These are phyloP conservation scores for Neonectria neomacrospora DNA, from an alignment of 2,329 filamentous ascomycete species.

Conservation along the genomic window DNA sequence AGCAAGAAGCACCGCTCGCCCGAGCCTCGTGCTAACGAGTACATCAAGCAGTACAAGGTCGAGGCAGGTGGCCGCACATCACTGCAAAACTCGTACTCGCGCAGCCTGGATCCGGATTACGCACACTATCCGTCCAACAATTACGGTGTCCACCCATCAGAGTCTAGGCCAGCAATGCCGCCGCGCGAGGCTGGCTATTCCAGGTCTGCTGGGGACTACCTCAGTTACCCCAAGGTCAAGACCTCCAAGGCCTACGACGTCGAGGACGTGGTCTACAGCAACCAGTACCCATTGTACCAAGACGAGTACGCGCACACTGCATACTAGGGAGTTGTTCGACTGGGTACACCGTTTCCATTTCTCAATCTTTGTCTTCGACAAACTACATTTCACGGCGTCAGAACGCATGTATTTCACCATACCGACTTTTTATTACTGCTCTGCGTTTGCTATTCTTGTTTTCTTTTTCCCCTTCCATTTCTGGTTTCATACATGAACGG, in stretches of 20 bases:
- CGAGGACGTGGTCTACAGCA: conserved; percentile 49
- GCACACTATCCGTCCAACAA: conserved; percentile 39
- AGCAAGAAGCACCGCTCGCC: conserved; percentile 51
- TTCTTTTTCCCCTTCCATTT: conserved; percentile 37
- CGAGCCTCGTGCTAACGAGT: conserved; percentile 40
- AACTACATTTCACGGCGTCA: conserved; percentile 43
- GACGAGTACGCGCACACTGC: conserved; percentile 37
- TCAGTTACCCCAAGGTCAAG: conserved; percentile 49
- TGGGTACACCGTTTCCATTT: not conserved
- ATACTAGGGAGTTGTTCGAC: conserved; percentile 6
- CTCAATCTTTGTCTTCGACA: conserved; percentile 23
- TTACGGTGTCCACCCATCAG: conserved; percentile 37
- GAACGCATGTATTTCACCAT: conserved; percentile 43
- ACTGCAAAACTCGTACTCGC: conserved; percentile 44
- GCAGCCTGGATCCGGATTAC: conserved; percentile 41
- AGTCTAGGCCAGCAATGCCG: conserved; percentile 47
- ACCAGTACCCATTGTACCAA: conserved; percentile 41
- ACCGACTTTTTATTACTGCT: conserved; percentile 32
- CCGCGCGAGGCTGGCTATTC: conserved; percentile 48
- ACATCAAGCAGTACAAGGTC: conserved; percentile 47
- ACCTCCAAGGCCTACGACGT: conserved; percentile 46
- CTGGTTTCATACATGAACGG: conserved; percentile 45
- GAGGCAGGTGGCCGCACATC: conserved; percentile 42
- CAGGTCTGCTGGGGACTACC: conserved; percentile 34
- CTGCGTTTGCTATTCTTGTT: conserved; percentile 28